Percentiles rank a stretch among this genome's conserved stretches.
These are phyloP conservation scores for Microbotryum scabiosae DNA, from an alignment of 1,284 basidiomycete genomes.

Conservation along the genomic window DNA sequence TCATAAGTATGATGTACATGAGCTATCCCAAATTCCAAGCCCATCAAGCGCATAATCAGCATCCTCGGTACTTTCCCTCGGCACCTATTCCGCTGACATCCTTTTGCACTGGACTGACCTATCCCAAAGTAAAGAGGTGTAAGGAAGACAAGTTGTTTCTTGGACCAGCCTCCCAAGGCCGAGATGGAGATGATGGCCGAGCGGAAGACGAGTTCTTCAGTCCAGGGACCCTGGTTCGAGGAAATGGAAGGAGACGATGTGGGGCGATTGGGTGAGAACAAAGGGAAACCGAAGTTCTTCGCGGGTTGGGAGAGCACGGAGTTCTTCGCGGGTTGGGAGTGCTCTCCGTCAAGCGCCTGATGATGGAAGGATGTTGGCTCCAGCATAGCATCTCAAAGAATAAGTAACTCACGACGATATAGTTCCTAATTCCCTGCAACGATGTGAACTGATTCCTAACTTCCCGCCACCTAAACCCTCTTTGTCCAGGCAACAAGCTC, in stretches of 20 bases:
- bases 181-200: slow-evolving; percentile 71
- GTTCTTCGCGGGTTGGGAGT: not conserved
- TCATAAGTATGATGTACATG: slow-evolving; percentile 90
- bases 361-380: not conserved
- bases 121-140: slow-evolving; percentile 81
- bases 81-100: too few relatives aligned
- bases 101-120: slow-evolving; percentile 47
- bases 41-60: not conserved
- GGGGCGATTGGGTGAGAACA: not conserved
- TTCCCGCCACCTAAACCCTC: slow-evolving; percentile 47
- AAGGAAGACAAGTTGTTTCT: slow-evolving; percentile 58
- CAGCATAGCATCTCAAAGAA: not conserved
- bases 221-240: slow-evolving; percentile 62
- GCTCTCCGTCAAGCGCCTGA: not conserved
- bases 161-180: slow-evolving; percentile 55
- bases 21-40: slow-evolving; percentile 46
- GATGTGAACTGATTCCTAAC: slow-evolving; percentile 44
- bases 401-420: slow-evolving; percentile 54
- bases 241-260: not conserved
- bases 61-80: too few relatives aligned
- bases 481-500: slow-evolving; percentile 54
- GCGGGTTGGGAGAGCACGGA: too few relatives aligned
- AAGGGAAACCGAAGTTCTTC: not conserved
- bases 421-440: slow-evolving; percentile 65
- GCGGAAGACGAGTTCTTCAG: slow-evolving; percentile 88